These are phyloP conservation scores for Ophiosphaerella herpotricha DNA, from an alignment of 2,329 filamentous ascomycete species.

Conservation along the genomic window DNA sequence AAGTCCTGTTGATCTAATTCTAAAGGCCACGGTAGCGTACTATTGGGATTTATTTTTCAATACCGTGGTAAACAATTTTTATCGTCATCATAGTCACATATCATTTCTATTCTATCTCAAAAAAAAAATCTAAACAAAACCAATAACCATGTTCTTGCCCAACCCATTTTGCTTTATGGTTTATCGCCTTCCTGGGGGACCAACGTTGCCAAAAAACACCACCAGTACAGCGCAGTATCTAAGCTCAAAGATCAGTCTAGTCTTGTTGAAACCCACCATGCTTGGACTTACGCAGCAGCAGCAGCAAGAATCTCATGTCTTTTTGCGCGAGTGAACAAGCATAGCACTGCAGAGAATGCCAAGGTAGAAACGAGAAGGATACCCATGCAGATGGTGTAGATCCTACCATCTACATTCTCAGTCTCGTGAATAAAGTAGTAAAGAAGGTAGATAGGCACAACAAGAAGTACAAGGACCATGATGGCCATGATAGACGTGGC, in stretches of 20 bases:
- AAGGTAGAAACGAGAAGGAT: conserved; percentile 31
- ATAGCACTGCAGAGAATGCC: conserved; percentile 28
- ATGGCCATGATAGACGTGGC: conserved; percentile 23
- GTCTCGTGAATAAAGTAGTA: conserved; percentile 19
- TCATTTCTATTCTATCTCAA: no score
- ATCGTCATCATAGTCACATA: no score
- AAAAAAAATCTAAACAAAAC: no score
- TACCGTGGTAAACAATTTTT: no score
- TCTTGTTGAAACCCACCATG: neutral
- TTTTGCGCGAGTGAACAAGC: conserved; percentile 27
- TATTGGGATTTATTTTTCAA: no score
- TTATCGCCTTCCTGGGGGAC: conserved; percentile 2
- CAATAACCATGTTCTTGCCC: no score
- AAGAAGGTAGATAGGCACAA: conserved; percentile 29
- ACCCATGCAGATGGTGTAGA: conserved; percentile 13
- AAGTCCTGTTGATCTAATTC: no score
- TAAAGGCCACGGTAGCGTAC: no score
- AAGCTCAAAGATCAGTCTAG: neutral
- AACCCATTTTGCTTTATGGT: no score
- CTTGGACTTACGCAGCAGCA: conserved; percentile 26
- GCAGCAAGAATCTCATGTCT: conserved; percentile 33
- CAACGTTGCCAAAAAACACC: conserved; percentile 9
- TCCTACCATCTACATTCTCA: conserved; percentile 1
- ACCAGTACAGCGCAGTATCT: conserved; percentile 22
- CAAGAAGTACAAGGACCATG: conserved; percentile 24